These are phyloP conservation scores for Ambrosia artemisiifolia DNA, from an alignment of 129 eudicot species.

Conservation along the genomic window DNA sequence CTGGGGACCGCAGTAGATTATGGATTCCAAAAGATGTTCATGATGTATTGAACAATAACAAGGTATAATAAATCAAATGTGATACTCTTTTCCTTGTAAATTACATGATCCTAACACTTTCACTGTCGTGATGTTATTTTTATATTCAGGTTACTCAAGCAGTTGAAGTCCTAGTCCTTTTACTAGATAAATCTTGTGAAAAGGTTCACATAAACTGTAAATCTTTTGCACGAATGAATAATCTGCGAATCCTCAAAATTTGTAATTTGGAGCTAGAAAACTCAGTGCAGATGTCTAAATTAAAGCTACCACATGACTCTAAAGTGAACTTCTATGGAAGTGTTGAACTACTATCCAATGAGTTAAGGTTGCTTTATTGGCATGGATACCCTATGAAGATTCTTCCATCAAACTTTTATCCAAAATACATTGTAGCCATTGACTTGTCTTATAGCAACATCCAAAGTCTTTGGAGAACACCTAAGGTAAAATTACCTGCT, in stretches of 20 bases:
- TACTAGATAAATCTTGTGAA: background rate
- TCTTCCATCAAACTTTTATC: constrained; percentile 20
- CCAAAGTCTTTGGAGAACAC: constrained; percentile 16
- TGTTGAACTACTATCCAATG: background rate
- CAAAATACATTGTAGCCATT: constrained; percentile 15
- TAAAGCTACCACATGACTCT: background rate
- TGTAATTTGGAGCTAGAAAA: background rate
- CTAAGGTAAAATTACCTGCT: constrained; percentile 14
- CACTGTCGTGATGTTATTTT: background rate
- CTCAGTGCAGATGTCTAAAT: background rate
- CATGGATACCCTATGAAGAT: background rate
- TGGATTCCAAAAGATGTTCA: constrained; percentile 19
- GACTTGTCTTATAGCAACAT: constrained; percentile 24
- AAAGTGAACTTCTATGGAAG: background rate
- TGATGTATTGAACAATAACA: constrained; percentile 14
- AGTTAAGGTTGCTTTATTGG: background rate
- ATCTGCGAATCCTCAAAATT: constrained; percentile 1
- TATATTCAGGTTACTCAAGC: background rate
- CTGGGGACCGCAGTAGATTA: constrained; percentile 5
- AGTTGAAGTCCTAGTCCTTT: background rate
- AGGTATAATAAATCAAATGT: background rate
- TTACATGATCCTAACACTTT: background rate
- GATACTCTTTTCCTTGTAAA: background rate
- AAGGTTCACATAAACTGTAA: background rate
- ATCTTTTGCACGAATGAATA: constrained; percentile 1